These are phyloP conservation scores for Calonectria honghensis DNA, from an alignment of 2,329 filamentous ascomycete species.

Conservation along the genomic window DNA sequence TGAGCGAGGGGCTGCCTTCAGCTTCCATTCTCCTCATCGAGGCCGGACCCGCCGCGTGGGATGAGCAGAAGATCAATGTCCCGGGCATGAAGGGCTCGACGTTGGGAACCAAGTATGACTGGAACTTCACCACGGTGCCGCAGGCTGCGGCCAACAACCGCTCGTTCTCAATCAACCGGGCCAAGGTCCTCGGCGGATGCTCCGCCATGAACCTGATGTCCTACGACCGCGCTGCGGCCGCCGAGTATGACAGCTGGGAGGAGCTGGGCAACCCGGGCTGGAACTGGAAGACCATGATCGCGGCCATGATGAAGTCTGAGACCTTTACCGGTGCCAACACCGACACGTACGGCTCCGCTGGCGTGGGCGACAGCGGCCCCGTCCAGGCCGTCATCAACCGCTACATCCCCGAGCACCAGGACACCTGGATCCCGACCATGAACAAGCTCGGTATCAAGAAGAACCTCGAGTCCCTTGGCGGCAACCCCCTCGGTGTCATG, in stretches of 20 bases:
- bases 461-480: constrained; percentile 66
- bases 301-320: constrained; percentile 55
- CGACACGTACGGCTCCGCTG: constrained; percentile 37
- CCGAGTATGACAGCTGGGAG: constrained; percentile 62
- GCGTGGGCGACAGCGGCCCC: constrained; percentile 38
- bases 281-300: constrained; percentile 62
- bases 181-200: constrained; percentile 69
- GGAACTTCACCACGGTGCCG: constrained; percentile 66
- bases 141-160: constrained; percentile 64
- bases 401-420: constrained; percentile 64
- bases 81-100: constrained; percentile 57
- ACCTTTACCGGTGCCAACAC: constrained; percentile 47
- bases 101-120: constrained; percentile 58
- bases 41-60: constrained; percentile 54
- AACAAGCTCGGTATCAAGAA: constrained; percentile 61
- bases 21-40: constrained; percentile 57
- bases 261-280: constrained; percentile 61
- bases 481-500: constrained; percentile 68
- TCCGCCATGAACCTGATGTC: constrained; percentile 57
- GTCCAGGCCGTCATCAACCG: constrained; percentile 61
- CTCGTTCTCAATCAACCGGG: constrained; percentile 64
- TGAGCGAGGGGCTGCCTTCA: constrained; percentile 56
- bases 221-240: constrained; percentile 60
- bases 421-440: constrained; percentile 65
- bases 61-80: constrained; percentile 58